Evolutionary conservation across 1,284 basidiomycete species (phyloP).

Genomic region (Heterobasidion parviporum): DNA sequence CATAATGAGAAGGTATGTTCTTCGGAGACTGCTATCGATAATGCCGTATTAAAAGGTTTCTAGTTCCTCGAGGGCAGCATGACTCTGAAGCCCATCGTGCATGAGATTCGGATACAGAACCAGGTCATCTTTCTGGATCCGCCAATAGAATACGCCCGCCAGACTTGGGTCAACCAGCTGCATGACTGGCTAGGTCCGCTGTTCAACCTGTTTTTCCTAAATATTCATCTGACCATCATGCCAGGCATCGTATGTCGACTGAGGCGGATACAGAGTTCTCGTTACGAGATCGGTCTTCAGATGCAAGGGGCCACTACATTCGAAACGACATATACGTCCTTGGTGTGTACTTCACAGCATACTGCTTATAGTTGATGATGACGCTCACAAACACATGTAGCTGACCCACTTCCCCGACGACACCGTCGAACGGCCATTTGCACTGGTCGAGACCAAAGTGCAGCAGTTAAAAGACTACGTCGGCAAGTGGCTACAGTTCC

Average conservation of each 20-base stretch:
- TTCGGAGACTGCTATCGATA: not conserved
- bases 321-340: conserved; percentile 76
- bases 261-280: conserved; percentile 84
- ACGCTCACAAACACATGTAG: conserved; percentile 28
- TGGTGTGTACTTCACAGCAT: conserved; percentile 40
- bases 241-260: conserved; percentile 83
- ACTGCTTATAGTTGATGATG: not conserved
- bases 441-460: conserved; percentile 84
- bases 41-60: not conserved
- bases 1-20: conserved; percentile 58
- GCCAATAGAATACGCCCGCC: conserved; percentile 89
- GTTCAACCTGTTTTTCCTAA: not conserved
- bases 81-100: conserved; percentile 75
- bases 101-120: conserved; percentile 96
- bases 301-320: conserved; percentile 58
- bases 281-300: conserved; percentile 92
- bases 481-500: conserved; percentile 97
- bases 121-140: conserved; percentile 99
- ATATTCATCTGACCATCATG: not conserved
- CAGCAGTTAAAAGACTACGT: conserved; percentile 86
- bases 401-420: conserved; percentile 70
- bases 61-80: conserved; percentile 67
- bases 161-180: conserved; percentile 86
- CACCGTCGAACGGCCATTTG: conserved; percentile 77
- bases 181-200: conserved; percentile 78